Evolutionary conservation across 805 yeast species (phyloP), one percentile per base, ranked within the genome.

Genomic region (Myxozyma monticola): DNA sequence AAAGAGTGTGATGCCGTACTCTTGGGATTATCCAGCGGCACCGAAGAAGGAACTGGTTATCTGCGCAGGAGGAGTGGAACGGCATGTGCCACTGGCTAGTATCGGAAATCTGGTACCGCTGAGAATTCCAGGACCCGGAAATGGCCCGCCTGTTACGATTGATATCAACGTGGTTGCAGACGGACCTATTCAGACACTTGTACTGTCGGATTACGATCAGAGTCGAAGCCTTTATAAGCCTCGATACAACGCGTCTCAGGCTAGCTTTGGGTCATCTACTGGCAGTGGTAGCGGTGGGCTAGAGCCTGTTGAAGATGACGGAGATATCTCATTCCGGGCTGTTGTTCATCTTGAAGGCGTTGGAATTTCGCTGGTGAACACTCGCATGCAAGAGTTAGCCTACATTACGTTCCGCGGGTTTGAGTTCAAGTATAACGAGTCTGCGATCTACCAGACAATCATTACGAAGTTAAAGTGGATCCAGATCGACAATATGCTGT

Each of bases 1-100:
- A 1, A 81, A 80, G 62, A 86, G 96, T 68, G 95, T 88, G 1
- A 93, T 93, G 98, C 96, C 98, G 0, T 93, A 93, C 66, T 88
- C 99, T 0, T 93, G 96, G 90, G 99, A 93, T 66, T 93, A 79
- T 68, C 99, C 99, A 0, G 88, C 95, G 45, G 97, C 96, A 0
- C 71, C 79, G 8, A 77, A 84, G 39, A 90, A 89, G 65, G 96
- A 90, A 62, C 69, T 93, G 28, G 76, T 88, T 2, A 67, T 93
- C 29, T 74, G 89, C 51, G 75, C 85, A 9, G 84, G 83, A 42
- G 85, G 86, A 1, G 74, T 83, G 25, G 90, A 85, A 63, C 75
- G 97, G 51, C 79, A 81, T 40, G 76, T 95, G 18, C 95, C 88
- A 62, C 69, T 93, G 45, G 93, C 96, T 0, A 98, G 93, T 66